Evolutionary conservation across 1,284 basidiomycete species (phyloP).

Genomic region (Pyrrhoderma lamaoense): DNA sequence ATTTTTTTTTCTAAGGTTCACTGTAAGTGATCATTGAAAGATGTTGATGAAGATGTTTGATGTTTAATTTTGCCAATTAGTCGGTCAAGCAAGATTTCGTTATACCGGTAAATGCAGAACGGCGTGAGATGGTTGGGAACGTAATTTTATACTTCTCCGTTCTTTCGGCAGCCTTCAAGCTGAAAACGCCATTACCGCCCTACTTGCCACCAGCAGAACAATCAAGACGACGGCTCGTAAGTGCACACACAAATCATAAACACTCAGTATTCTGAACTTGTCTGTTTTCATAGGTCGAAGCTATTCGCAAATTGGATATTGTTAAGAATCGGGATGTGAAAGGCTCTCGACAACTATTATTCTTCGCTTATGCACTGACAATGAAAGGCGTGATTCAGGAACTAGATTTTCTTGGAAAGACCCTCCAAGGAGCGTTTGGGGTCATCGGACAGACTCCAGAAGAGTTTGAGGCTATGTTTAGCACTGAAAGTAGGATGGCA

Average conservation of each 20-base stretch:
- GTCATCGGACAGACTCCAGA: slow-evolving; percentile 67
- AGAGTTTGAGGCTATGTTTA: slow-evolving; percentile 65
- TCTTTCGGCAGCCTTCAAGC: slow-evolving; percentile 77
- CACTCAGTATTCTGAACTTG: not conserved
- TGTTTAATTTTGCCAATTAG: slow-evolving; percentile 34
- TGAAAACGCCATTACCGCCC: slow-evolving; percentile 89
- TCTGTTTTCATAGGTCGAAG: slow-evolving; percentile 47
- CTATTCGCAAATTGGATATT: slow-evolving; percentile 78
- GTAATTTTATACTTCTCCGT: slow-evolving; percentile 89
- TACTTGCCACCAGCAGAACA: slow-evolving; percentile 90
- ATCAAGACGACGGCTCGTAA: slow-evolving; percentile 70
- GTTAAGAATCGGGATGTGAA: slow-evolving; percentile 71
- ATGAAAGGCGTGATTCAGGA: slow-evolving; percentile 91
- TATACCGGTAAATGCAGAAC: slow-evolving; percentile 77
- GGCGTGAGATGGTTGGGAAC: slow-evolving; percentile 90
- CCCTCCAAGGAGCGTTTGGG: slow-evolving; percentile 82
- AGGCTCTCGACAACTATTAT: slow-evolving; percentile 78
- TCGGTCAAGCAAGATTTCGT: slow-evolving; percentile 81
- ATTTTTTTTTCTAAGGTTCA: slow-evolving; percentile 43
- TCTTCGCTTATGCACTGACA: slow-evolving; percentile 89
- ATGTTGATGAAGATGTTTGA: not conserved
- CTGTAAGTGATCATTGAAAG: slow-evolving; percentile 35
- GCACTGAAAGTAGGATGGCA: not conserved
- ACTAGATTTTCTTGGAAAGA: slow-evolving; percentile 69
- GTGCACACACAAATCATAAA: slow-evolving; percentile 19